Percentiles rank a stretch among this genome's conserved stretches.
Evolutionary conservation across 1,284 basidiomycete genomes (phyloP).

Genomic region (Dichomitus squalens): DNA sequence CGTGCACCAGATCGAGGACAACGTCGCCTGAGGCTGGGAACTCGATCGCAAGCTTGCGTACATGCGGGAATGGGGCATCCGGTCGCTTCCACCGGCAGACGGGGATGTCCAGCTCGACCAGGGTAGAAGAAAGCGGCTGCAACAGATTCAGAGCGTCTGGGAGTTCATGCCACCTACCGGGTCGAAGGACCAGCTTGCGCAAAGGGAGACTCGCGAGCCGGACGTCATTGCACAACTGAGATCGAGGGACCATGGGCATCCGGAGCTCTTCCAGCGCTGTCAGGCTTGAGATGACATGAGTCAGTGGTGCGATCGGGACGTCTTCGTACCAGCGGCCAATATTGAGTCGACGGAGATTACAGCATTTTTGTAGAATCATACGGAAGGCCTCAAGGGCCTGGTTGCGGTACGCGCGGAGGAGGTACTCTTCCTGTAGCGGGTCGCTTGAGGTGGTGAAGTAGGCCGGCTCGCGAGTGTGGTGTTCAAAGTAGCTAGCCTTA

Average conservation of each 20-base stretch:
- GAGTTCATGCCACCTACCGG: constrained; percentile 7
- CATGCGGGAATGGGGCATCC: not conserved
- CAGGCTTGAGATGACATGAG: not conserved
- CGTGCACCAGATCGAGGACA: constrained; percentile 2
- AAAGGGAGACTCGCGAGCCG: not conserved
- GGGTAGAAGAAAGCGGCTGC: not conserved
- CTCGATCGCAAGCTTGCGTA: constrained; percentile 10
- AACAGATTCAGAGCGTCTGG: not conserved
- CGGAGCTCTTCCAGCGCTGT: not conserved
- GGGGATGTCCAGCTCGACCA: constrained; percentile 6
- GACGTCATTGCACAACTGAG: not conserved
- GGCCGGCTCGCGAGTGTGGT: not conserved
- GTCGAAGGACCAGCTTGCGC: constrained; percentile 4
- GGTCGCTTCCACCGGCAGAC: constrained; percentile 5
- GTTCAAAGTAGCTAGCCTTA: constrained; percentile 6
- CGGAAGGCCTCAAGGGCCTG: not conserved
- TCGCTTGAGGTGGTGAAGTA: not conserved
- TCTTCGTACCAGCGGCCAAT: constrained; percentile 5
- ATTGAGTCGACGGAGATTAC: not conserved
- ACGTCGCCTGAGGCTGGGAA: constrained; percentile 9
- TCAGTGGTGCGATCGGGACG: not conserved
- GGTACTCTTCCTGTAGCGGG: not conserved
- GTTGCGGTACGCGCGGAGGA: constrained; percentile 3
- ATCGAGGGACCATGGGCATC: constrained; percentile 2
- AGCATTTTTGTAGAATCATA: not conserved